These are phyloP conservation scores for Agarophyton chilense DNA, from an alignment of 23 red algal genomes.

Conservation along the genomic window DNA sequence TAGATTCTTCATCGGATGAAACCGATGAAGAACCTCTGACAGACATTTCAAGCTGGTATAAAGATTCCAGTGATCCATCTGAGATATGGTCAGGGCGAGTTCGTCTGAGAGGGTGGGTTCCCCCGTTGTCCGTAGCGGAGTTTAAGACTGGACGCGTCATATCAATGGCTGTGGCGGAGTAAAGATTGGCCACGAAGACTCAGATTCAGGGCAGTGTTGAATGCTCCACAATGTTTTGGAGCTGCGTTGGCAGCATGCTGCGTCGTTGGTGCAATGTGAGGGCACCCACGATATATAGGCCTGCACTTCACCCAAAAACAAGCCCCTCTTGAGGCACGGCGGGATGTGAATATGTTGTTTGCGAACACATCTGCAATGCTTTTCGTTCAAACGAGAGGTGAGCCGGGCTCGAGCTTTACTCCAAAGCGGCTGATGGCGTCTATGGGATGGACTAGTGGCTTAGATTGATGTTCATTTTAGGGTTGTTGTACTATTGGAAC, in stretches of 20 bases:
- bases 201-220: too few relatives aligned
- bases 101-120: neutral
- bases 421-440: neutral
- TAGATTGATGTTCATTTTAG: neutral
- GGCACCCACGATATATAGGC: too few relatives aligned
- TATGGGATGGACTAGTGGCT: neutral
- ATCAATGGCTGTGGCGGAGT: too few relatives aligned
- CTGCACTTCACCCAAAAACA: too few relatives aligned
- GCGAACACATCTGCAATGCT: neutral
- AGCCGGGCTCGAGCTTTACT: neutral
- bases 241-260: too few relatives aligned
- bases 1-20: neutral
- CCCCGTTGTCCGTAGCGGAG: neutral
- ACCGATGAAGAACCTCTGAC: constrained; percentile 1
- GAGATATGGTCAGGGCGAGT: neutral
- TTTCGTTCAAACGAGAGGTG: constrained; percentile 1
- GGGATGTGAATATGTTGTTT: too few relatives aligned
- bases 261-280: too few relatives aligned
- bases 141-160: neutral
- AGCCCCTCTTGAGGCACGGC: too few relatives aligned
- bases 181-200: too few relatives aligned
- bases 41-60: neutral
- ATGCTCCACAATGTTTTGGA: too few relatives aligned
- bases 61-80: neutral
- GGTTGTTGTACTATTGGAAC: neutral